Evolutionary conservation across 2,329 filamentous ascomycete genomes (phyloP).

Genomic region (Fusarium robinianum): DNA sequence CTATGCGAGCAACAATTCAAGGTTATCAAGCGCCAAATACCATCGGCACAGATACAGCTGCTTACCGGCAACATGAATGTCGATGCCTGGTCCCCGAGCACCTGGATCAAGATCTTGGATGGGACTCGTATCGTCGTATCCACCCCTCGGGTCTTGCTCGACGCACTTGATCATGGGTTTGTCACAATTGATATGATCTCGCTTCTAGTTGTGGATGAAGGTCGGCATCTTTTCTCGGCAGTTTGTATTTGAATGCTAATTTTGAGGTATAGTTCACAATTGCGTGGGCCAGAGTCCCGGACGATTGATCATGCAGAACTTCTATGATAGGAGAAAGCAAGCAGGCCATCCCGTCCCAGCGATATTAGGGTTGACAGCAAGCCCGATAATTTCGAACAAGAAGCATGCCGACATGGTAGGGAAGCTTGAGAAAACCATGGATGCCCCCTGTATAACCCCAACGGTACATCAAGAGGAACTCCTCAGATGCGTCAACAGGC

Average conservation of each 20-base stretch:
- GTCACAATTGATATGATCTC: conserved; percentile 65
- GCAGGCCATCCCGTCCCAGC: conserved; percentile 55
- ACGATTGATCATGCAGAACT: conserved; percentile 72
- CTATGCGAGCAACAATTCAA: conserved; percentile 69
- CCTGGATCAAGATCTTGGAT: conserved; percentile 69
- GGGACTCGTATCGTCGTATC: conserved; percentile 75
- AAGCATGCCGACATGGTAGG: conserved; percentile 59
- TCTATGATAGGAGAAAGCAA: conserved; percentile 62
- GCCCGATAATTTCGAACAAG: conserved; percentile 70
- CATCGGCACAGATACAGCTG: conserved; percentile 61
- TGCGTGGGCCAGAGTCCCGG: conserved; percentile 67
- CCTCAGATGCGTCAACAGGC: conserved; percentile 68
- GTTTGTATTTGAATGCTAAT: conserved; percentile 6
- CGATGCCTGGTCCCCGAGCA: conserved; percentile 70
- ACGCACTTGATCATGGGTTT: conserved; percentile 77
- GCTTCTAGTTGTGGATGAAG: conserved; percentile 83
- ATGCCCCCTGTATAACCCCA: conserved; percentile 71
- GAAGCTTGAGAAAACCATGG: conserved; percentile 69
- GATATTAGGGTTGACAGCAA: conserved; percentile 81
- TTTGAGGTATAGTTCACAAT: conserved; percentile 66
- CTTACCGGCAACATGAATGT: conserved; percentile 71
- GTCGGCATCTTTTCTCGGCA: conserved; percentile 47
- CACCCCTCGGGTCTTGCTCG: conserved; percentile 73
- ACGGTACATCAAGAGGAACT: conserved; percentile 71
- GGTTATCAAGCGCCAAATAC: conserved; percentile 64